Base-by-base conservation (phyloP, 345 rosid species). In the Stellera chamaejasme region DNA sequence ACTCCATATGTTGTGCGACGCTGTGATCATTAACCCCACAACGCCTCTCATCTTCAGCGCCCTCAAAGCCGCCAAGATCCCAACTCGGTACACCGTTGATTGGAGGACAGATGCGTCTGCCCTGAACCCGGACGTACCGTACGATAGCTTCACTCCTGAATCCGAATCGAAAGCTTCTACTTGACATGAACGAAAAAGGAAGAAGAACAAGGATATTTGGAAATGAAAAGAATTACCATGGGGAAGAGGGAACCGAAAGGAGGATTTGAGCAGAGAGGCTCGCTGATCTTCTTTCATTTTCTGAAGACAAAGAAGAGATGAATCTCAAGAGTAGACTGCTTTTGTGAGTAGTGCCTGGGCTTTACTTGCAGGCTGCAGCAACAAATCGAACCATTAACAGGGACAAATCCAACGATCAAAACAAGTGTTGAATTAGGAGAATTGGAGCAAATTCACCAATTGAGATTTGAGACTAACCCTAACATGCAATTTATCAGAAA, bases 1-100 rank as follows among this genome's bases (percentile, higher is more conserved):
- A n/a, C 77, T 71, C 57, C 75, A 76, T 71, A 78, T 54, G 63
- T 92, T 93, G 73, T 89, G 99, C 3, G 97, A 93, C 14, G 97
- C 99, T 2, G 99, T 89, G 83, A 93, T 83, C 97, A 93, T 78
- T 64, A 93, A 73, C 6, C 99, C 99, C 55, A 81, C 64, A 66
- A 74, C 73, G 0, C 86, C 60, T 2, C 60, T 71, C 52, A 91
- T 88, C 66, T 84, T 82, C 41, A 93, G 62, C 4, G 99, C 89
- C 64, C 99, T 66, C 59, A 89, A 83, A 53, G 97, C 81, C 4
- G 96, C 81, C 73, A 93, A 71, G 39, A 93, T 84, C 56, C 97
- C 99, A 25, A 82, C 80, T 56, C 99, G 77, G 25, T 67, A 71
- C 25, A 86, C 82, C 27, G 94, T 84, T 3, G 99, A 93, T 60